Evolutionary conservation across 1,139 yeast genomes (phyloP), one percentile per base, ranked within the genome.

Genomic region (Geotrichum reessii): DNA sequence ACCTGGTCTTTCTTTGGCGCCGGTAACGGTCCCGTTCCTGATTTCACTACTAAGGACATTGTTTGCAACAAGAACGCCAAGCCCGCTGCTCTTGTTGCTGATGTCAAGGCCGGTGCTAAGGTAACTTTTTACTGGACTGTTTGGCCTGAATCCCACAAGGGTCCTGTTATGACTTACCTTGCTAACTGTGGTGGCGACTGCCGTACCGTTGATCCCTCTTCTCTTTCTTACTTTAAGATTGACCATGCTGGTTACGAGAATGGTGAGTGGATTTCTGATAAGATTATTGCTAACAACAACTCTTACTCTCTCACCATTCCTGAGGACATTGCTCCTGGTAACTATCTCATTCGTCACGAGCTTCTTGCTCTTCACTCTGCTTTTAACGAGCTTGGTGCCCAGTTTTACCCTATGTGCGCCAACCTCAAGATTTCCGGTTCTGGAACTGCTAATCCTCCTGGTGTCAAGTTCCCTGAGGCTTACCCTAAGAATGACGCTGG

Each of bases 391-490:
- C 44, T 50, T 9, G 61, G 61, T 14, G 61, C 59, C 14, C 61
- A 59, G 44, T 58, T 58, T 25, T 59, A 55, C 48, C 61, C 61
- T n/a, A 21, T 42, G 25, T 59, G 61, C 50, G 42, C 55, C 12
- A 58, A 57, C 56, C 55, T 62, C 44, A 40, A 62, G 42, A 49
- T 60, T 51, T 47, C 56, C 27, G 63, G 61, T 47, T 40, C 53
- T 40, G 62, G 63, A 27, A 17, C 44, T 21, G 53, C 58, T 42
- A 46, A 56, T 44, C 62, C 61, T 47, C 58, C 53, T 44, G 61
- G 59, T 53, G 63, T 61, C 24, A 48, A 42, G 40, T 59, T 62
- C 53, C 63, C 62, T 27, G 62, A 61, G 46, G 57, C 62, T 48
- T 48, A 62, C 51, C 33, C 47, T 31, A 46, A 53, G 50, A 50